A percentile compares a stretch with the other conserved stretches of the same genome.
phyloP scores from a whole-genome alignment of 1,139 yeast genomes.

The Scheffersomyces insectosa region DNA sequence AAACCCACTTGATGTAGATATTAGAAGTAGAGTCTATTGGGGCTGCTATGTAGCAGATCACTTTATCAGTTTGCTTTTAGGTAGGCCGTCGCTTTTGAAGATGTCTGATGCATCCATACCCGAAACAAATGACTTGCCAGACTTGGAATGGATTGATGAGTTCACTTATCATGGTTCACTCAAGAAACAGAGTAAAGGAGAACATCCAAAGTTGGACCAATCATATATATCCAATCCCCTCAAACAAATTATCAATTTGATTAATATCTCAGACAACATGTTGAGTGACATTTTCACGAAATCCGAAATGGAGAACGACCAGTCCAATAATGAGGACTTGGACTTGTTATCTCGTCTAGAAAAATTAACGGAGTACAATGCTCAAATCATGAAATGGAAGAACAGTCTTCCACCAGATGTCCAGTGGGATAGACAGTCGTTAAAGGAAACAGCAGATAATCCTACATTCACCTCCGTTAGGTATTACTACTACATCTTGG shows the following conservation, averaged over 20 bases:
- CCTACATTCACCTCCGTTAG: constrained; percentile 53
- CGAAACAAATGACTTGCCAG: constrained; percentile 62
- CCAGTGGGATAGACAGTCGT: constrained; percentile 48
- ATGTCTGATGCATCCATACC: constrained; percentile 61
- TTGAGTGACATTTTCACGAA: constrained; percentile 53
- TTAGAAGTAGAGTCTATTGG: constrained; percentile 65
- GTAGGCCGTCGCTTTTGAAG: constrained; percentile 59
- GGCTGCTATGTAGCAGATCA: constrained; percentile 68
- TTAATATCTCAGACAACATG: constrained; percentile 54
- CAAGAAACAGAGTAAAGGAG: constrained; percentile 4
- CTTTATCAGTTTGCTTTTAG: constrained; percentile 57
- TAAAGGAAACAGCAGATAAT: constrained; percentile 47
- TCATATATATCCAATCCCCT: constrained; percentile 50
- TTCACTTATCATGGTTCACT: constrained; percentile 32
- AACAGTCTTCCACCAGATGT: constrained; percentile 47
- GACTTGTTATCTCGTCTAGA: constrained; percentile 37
- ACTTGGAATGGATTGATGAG: constrained; percentile 56
- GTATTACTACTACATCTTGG: constrained; percentile 58
- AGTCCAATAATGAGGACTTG: constrained; percentile 24
- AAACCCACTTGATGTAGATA: constrained; percentile 47
- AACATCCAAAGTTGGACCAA: constrained; percentile 12
- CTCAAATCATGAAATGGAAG: constrained; percentile 53
- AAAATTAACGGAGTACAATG: constrained; percentile 43
- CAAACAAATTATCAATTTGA: constrained; percentile 48
- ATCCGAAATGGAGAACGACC: constrained; percentile 19